Evolutionary conservation across 768 basidiomycete species (phyloP), one percentile per base, ranked within the genome.

Genomic region (Porphyrellus cyaneotinctus): DNA sequence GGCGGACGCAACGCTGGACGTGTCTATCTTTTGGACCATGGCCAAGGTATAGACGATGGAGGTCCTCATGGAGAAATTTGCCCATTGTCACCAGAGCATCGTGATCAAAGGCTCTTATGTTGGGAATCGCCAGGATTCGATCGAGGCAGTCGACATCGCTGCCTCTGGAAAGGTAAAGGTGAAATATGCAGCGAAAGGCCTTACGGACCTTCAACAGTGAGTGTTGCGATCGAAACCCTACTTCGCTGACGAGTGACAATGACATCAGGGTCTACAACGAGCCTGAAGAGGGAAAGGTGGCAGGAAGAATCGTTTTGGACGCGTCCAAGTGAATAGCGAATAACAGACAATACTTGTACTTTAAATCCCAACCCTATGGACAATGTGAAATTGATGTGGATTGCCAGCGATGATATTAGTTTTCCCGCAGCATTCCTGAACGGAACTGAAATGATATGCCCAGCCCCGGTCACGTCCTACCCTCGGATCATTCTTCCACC

Each of bases 91-190:
- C 6, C 43, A 70, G 65, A 77, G 37, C 20, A 55, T 65, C 9
- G 45, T 53, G 13, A 58, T 61, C 64, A 53, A 62, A 44, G 56
- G 61, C 8, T 80, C 78, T 3, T 78, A 76, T 49, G 73, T 78
- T 15, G 83, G 88, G 1, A 91, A 91, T 69, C 81, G 88, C 35
- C 90, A 92, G 68, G 93, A 95, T 63, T 83, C 91, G 3, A 67
- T 78, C 11, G 92, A 95, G 68, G 88, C 93, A 0, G 71, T 95
- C 39, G 79, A 82, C 3, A 84, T 94, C 43, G 91, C 90, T 1
- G 78, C 84, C 0, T 64, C 73, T 30, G 89, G 88, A 14, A 79
- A 80, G 47, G 86, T 91, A 49, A 86, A 82, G 64, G 82, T 82
- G 52, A 74, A 74, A 58, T 86, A 74, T 57, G 66, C 57, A 37